Conservation (phyloP, 768 basidiomycete genomes). For the Termitomyces sp. region DNA sequence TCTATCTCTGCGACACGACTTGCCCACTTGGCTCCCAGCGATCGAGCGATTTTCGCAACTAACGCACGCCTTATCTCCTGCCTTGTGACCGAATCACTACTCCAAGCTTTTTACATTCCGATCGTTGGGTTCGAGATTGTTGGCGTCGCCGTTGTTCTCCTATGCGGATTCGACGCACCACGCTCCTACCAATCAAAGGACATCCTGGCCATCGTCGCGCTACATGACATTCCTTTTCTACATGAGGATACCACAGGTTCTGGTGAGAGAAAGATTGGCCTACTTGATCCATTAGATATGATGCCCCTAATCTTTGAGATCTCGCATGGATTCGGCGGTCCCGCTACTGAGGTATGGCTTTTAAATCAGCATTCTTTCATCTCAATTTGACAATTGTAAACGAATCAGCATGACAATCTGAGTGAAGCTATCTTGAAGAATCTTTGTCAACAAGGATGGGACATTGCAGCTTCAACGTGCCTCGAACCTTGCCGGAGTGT, state of each 20-base stretch:
- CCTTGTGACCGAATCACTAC: slow-evolving; percentile 52
- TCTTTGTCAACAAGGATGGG: slow-evolving; percentile 24
- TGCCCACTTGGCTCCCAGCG: slow-evolving; percentile 25
- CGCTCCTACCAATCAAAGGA: slow-evolving; percentile 25
- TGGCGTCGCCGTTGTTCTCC: slow-evolving; percentile 39
- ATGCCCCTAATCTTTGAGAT: slow-evolving; percentile 35
- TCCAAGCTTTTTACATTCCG: slow-evolving; percentile 43
- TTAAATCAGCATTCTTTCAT: background rate
- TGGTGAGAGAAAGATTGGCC: slow-evolving; percentile 34
- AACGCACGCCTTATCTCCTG: slow-evolving; percentile 49
- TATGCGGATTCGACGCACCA: slow-evolving; percentile 19
- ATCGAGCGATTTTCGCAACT: slow-evolving; percentile 44
- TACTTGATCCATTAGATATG: slow-evolving; percentile 56
- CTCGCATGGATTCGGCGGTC: slow-evolving; percentile 1
- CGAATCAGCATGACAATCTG: slow-evolving; percentile 25
- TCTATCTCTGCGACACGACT: slow-evolving; percentile 21
- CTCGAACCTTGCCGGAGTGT: slow-evolving; percentile 29
- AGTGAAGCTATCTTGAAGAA: slow-evolving; percentile 19
- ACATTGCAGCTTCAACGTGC: slow-evolving; percentile 15
- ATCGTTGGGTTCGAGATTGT: slow-evolving; percentile 25
- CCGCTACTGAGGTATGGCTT: slow-evolving; percentile 10
- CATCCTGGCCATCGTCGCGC: slow-evolving; percentile 42
- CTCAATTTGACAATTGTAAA: background rate
- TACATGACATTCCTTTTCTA: slow-evolving; percentile 43
- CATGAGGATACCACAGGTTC: slow-evolving; percentile 27